Evolutionary conservation across 768 basidiomycete genomes (phyloP).

Genomic region (Fomitopsis serialis): DNA sequence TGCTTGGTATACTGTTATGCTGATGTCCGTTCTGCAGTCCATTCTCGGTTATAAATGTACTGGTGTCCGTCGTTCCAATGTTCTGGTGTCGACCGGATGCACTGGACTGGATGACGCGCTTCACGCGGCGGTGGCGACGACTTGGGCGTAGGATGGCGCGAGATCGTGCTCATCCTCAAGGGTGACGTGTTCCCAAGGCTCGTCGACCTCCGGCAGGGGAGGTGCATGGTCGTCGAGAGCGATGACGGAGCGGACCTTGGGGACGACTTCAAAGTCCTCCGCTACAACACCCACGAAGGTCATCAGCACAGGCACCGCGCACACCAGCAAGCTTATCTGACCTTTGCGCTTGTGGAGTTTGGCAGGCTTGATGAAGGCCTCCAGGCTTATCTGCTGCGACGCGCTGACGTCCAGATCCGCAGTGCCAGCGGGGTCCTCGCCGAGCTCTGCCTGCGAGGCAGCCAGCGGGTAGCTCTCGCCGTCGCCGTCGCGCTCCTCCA

Average conservation of each 20-base stretch:
- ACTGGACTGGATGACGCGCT: neutral
- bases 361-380: conserved; percentile 20
- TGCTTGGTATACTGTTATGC: neutral
- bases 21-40: no score
- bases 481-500: neutral
- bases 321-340: conserved; percentile 18
- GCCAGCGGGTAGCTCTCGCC: neutral
- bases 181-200: conserved; percentile 56
- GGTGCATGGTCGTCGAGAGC: conserved; percentile 43
- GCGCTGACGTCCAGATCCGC: neutral
- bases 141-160: conserved; percentile 31
- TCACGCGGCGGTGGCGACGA: conserved; percentile 10
- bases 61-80: no score
- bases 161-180: conserved; percentile 31
- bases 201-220: conserved; percentile 38
- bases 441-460: neutral
- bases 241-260: conserved; percentile 49
- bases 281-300: conserved; percentile 23
- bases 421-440: neutral
- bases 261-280: conserved; percentile 54
- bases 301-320: neutral
- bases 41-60: no score
- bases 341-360: conserved; percentile 40
- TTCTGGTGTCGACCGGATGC: neutral
- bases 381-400: conserved; percentile 12